phyloP scores from a whole-genome alignment of 1,139 yeast genomes.

The Taiozyma onychis region DNA sequence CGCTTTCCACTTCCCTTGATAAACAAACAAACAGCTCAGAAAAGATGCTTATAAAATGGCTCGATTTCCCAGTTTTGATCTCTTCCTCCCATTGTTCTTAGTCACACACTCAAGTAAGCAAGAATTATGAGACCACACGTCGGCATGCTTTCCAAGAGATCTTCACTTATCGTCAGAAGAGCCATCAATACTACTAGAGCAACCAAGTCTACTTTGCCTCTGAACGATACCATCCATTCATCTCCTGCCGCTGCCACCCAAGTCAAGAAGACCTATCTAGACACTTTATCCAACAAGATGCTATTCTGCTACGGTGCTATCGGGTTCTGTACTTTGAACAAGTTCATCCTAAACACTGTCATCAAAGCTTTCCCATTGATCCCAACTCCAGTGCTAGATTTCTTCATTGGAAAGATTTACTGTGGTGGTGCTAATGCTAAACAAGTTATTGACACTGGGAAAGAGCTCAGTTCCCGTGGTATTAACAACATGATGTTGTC shows the following conservation, averaged over 20 bases:
- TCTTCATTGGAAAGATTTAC: conserved; percentile 74
- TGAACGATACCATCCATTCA: neutral
- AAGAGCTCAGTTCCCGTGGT: conserved; percentile 60
- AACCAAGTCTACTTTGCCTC: conserved; percentile 3
- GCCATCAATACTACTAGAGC: conserved; percentile 7
- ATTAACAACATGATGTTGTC: conserved; percentile 92
- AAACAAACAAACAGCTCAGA: neutral
- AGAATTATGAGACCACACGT: neutral
- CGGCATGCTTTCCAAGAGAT: neutral
- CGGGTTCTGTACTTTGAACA: conserved; percentile 62
- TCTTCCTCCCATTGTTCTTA: neutral
- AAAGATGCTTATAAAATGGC: neutral
- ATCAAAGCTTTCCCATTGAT: conserved; percentile 68
- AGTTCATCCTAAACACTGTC: conserved; percentile 52
- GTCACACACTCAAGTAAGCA: neutral
- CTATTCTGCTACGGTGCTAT: conserved; percentile 59
- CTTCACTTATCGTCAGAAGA: conserved; percentile 2
- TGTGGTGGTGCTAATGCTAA: conserved; percentile 83
- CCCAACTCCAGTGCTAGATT: conserved; percentile 66
- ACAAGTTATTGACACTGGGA: conserved; percentile 69
- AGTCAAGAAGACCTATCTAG: conserved; percentile 23
- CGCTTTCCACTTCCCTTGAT: neutral
- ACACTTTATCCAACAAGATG: conserved; percentile 29
- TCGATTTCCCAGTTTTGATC: neutral
- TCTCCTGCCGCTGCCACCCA: neutral